Conservation (phyloP, 306 rosid genomes). For the Sesbania bispinosa region DNA sequence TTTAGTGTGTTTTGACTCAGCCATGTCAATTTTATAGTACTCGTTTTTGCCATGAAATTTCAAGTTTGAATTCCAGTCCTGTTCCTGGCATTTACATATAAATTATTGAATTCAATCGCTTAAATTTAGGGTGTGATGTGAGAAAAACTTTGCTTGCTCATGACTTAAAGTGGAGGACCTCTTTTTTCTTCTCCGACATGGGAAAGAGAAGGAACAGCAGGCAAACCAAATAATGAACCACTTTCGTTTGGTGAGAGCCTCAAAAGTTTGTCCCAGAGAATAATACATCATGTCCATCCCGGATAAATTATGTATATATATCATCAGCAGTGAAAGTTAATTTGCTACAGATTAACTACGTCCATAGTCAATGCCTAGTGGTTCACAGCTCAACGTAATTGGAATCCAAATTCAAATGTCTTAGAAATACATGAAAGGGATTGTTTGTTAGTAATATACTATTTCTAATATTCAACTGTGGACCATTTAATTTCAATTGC, state of each 20-base stretch:
- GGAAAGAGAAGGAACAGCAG: slow-evolving; percentile 20
- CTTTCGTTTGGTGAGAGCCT: slow-evolving; percentile 36
- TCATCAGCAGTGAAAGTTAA: slow-evolving; percentile 23
- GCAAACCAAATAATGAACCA: slow-evolving; percentile 39
- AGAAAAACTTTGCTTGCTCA: slow-evolving; percentile 52
- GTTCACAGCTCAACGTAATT: slow-evolving; percentile 10
- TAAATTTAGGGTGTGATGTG: not conserved
- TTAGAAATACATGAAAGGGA: not conserved
- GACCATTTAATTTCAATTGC: not conserved
- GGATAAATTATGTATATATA: not conserved
- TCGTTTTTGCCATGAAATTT: slow-evolving; percentile 13
- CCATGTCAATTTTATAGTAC: not conserved
- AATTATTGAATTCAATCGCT: slow-evolving; percentile 16
- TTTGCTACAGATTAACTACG: not conserved
- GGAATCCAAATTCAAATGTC: slow-evolving; percentile 10
- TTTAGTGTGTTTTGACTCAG: not conserved
- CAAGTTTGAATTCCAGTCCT: slow-evolving; percentile 5
- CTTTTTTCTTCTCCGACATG: slow-evolving; percentile 34
- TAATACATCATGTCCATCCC: slow-evolving; percentile 12
- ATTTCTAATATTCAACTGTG: not conserved
- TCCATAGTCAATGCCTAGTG: slow-evolving; percentile 16
- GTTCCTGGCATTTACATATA: slow-evolving; percentile 21
- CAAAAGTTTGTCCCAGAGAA: slow-evolving; percentile 26
- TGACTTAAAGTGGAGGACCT: slow-evolving; percentile 50
- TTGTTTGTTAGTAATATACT: not conserved